Percentiles rank a stretch among this genome's conserved stretches.
Conservation (phyloP, 1,284 basidiomycete species). For the Bjerkandera adusta region DNA sequence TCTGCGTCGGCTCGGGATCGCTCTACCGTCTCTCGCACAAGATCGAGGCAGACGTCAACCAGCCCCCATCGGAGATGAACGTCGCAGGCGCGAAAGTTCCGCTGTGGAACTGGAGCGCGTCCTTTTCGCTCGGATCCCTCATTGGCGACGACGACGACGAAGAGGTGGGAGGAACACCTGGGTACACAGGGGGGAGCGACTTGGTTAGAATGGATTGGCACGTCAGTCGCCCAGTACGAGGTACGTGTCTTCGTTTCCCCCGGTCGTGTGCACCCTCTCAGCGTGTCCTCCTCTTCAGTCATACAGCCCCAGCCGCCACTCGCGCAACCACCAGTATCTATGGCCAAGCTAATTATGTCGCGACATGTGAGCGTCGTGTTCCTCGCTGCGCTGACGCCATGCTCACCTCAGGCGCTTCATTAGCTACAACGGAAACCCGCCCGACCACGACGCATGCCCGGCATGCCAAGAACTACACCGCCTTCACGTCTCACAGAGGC, state of each 20-base stretch:
- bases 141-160: slow-evolving; percentile 28
- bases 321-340: slow-evolving; percentile 31
- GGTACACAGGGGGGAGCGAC: slow-evolving; percentile 27
- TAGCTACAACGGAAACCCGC: slow-evolving; percentile 28
- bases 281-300: slow-evolving; percentile 16
- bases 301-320: slow-evolving; percentile 22
- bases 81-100: slow-evolving; percentile 23
- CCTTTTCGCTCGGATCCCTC: slow-evolving; percentile 28
- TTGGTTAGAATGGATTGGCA: slow-evolving; percentile 32
- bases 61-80: slow-evolving; percentile 17
- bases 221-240: slow-evolving; percentile 22
- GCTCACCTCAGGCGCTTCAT: neutral
- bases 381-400: slow-evolving; percentile 1
- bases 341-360: slow-evolving; percentile 37
- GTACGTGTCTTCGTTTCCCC: slow-evolving; percentile 13
- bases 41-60: slow-evolving; percentile 23
- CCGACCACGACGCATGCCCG: slow-evolving; percentile 26
- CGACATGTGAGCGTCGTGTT: slow-evolving; percentile 30
- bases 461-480: slow-evolving; percentile 24
- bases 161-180: slow-evolving; percentile 13
- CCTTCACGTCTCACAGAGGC: slow-evolving; percentile 20
- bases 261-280: neutral
- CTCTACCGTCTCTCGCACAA: slow-evolving; percentile 27
- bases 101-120: slow-evolving; percentile 30
- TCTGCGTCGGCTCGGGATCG: slow-evolving; percentile 31